These are phyloP conservation scores for Xerocomus minutiporus DNA, from an alignment of 1,284 basidiomycete species.

Conservation along the genomic window DNA sequence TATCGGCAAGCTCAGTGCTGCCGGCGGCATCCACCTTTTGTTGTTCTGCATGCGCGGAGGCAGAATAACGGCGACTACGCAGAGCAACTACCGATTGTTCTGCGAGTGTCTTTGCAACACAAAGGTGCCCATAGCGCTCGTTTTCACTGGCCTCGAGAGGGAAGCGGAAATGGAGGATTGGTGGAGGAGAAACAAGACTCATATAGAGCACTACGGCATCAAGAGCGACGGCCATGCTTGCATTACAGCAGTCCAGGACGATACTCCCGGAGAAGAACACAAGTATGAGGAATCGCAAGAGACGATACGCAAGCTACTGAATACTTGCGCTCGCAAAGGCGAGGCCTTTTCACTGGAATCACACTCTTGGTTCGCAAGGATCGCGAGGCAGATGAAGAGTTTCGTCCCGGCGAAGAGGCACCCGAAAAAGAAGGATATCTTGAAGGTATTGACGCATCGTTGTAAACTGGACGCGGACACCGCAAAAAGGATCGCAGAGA, in stretches of 20 bases:
- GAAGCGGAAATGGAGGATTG: constrained; percentile 38
- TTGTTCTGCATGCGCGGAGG: constrained; percentile 38
- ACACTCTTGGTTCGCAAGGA: constrained; percentile 16
- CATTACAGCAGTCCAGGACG: constrained; percentile 35
- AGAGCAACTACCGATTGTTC: constrained; percentile 39
- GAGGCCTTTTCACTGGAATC: constrained; percentile 16
- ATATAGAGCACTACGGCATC: constrained; percentile 33
- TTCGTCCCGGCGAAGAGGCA: constrained; percentile 18
- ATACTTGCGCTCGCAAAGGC: constrained; percentile 14
- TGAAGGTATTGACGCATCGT: constrained; percentile 23
- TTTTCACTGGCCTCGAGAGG: constrained; percentile 38
- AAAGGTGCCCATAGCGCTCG: constrained; percentile 36
- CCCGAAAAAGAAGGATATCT: constrained; percentile 20
- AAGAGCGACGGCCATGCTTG: constrained; percentile 35
- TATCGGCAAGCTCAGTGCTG: constrained; percentile 26
- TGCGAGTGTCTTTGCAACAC: constrained; percentile 31
- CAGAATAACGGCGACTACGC: constrained; percentile 33
- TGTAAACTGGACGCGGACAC: constrained; percentile 29
- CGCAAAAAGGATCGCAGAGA: constrained; percentile 21
- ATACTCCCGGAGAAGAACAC: constrained; percentile 18
- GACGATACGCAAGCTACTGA: constrained; percentile 21
- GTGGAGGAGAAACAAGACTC: constrained; percentile 34
- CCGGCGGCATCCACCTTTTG: constrained; percentile 37
- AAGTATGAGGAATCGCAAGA: constrained; percentile 24
- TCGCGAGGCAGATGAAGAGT: constrained; percentile 15